Percentiles rank a stretch among this genome's conserved stretches.
Evolutionary conservation across 352 stramenopile species (phyloP).

Genomic region (Globisporangium barbulae): DNA sequence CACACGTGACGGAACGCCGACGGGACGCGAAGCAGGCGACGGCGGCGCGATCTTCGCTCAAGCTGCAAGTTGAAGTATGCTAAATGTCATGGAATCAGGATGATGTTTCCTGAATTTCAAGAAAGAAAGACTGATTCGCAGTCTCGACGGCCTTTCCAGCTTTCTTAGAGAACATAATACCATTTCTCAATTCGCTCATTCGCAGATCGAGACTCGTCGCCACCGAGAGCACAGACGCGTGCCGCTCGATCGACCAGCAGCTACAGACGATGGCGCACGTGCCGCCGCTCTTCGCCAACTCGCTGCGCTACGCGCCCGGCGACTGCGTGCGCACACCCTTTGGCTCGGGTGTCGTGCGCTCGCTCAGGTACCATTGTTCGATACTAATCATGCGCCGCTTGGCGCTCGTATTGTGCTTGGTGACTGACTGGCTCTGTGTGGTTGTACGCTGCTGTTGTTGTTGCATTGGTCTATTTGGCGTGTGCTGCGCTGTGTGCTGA

Average conservation of each 20-base stretch:
- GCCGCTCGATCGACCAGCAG: neutral
- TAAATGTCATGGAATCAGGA: no score
- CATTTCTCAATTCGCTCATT: no score
- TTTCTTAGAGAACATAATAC: no score
- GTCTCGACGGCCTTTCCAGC: no score
- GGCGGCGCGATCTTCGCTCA: no score
- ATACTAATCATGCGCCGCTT: neutral
- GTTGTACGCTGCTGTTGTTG: conserved; percentile 4
- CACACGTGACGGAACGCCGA: no score
- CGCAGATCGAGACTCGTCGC: neutral
- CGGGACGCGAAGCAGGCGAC: no score
- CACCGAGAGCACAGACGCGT: neutral
- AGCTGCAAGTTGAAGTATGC: no score
- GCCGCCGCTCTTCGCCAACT: conserved; percentile 68
- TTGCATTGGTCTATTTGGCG: neutral
- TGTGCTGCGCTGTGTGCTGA: conserved; percentile 10
- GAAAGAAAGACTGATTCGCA: no score
- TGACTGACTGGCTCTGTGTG: neutral
- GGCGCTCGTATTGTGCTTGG: neutral
- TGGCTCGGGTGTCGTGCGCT: conserved; percentile 45
- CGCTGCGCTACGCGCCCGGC: conserved; percentile 57
- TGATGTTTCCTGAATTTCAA: no score
- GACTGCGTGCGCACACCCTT: conserved; percentile 71
- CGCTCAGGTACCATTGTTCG: conserved; percentile 18
- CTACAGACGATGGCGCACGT: conserved; percentile 22